phyloP scores from a whole-genome alignment of 768 basidiomycete genomes.

The Termitomyces sp. region DNA sequence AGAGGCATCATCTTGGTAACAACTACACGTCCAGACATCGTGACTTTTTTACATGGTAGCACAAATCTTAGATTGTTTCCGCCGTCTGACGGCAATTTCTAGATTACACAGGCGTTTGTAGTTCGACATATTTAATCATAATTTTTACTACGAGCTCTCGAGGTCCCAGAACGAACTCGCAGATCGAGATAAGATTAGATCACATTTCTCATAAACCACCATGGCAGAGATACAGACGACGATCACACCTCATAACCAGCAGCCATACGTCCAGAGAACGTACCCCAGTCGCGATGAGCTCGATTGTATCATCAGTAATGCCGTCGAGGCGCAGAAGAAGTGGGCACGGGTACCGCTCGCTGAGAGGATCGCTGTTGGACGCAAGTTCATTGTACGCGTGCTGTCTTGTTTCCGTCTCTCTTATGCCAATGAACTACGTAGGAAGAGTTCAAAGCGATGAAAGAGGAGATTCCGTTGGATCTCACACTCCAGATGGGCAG shows the following conservation, averaged over 20 bases:
- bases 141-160: background rate
- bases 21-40: background rate
- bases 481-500: slow-evolving; percentile 90
- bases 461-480: slow-evolving; percentile 65
- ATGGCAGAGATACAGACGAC: slow-evolving; percentile 62
- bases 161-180: background rate
- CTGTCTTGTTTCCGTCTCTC: background rate
- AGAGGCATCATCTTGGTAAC: background rate
- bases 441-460: slow-evolving; percentile 44
- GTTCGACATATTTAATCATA: background rate
- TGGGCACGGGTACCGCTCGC: slow-evolving; percentile 73
- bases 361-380: slow-evolving; percentile 64
- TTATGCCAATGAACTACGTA: slow-evolving; percentile 9
- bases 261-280: slow-evolving; percentile 57
- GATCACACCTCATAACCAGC: slow-evolving; percentile 74
- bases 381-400: slow-evolving; percentile 30
- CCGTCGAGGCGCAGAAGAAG: slow-evolving; percentile 61
- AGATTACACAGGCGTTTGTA: background rate
- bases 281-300: slow-evolving; percentile 62
- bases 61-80: background rate
- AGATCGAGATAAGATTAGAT: slow-evolving; percentile 13
- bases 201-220: slow-evolving; percentile 9
- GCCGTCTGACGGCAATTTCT: background rate
- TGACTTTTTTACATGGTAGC: too few relatives aligned
- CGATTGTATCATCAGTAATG: slow-evolving; percentile 48